Evolutionary conservation across 805 yeast species (phyloP).

Genomic region (Pichia gijzeniarum): DNA sequence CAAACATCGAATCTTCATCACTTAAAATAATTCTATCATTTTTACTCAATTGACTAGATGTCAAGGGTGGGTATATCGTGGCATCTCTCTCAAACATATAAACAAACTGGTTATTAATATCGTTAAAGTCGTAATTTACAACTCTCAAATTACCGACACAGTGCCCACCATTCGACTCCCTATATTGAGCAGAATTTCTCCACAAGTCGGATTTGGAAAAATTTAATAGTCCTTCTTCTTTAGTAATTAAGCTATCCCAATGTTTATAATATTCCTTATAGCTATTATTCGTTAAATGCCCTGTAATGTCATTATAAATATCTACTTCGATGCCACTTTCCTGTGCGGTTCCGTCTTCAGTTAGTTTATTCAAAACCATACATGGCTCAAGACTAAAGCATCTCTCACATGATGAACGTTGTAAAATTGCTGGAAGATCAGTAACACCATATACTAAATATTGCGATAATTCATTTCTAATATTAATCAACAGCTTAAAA

Average conservation of each 20-base stretch:
- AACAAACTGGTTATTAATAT: conserved; percentile 25
- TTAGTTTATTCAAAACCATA: conserved; percentile 55
- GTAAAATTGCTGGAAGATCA: conserved; percentile 48
- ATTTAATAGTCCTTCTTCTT: conserved; percentile 60
- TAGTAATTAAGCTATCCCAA: conserved; percentile 69
- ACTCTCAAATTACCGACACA: conserved; percentile 49
- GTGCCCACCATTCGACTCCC: conserved; percentile 57
- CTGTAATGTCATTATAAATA: conserved; percentile 43
- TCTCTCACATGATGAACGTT: conserved; percentile 50
- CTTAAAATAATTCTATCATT: conserved; percentile 69
- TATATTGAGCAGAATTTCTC: conserved; percentile 49
- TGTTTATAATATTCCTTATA: conserved; percentile 55
- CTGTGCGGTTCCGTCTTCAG: conserved; percentile 52
- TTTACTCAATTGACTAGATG: conserved; percentile 42
- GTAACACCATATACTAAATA: conserved; percentile 45
- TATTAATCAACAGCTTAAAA: conserved; percentile 58
- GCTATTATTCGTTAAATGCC: conserved; percentile 36
- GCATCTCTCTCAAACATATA: conserved; percentile 44
- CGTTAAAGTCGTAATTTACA: conserved; percentile 19
- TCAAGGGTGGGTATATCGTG: conserved; percentile 16
- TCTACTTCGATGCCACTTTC: conserved; percentile 47
- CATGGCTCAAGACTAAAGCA: conserved; percentile 55
- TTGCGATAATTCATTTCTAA: conserved; percentile 64
- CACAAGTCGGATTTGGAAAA: conserved; percentile 59
- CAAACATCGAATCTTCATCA: conserved; percentile 66